Conservation (phyloP, 345 rosid genomes). For the Pistacia atlantica region DNA sequence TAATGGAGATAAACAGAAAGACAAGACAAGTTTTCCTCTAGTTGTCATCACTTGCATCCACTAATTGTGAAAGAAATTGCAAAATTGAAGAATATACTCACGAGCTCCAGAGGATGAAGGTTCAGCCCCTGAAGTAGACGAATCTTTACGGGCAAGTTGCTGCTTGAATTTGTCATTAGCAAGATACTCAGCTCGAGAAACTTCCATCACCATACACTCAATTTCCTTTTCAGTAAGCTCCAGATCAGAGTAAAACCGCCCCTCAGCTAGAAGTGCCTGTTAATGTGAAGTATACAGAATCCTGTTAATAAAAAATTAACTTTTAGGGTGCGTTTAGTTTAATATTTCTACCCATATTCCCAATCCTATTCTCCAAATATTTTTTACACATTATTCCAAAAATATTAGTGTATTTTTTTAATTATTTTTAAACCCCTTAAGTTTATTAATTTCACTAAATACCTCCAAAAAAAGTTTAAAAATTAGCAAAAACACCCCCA, state of each 20-base stretch:
- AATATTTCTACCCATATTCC: no score
- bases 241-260: conserved; percentile 82
- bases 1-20: neutral
- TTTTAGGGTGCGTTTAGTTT: neutral
- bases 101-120: conserved; percentile 97
- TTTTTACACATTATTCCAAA: no score
- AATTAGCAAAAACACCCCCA: no score
- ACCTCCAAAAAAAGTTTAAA: no score
- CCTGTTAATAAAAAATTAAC: conserved; percentile 8
- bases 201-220: conserved; percentile 91
- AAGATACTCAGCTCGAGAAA: conserved; percentile 96
- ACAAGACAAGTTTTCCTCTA: neutral
- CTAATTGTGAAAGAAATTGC: neutral
- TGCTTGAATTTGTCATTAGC: conserved; percentile 64
- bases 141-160: conserved; percentile 62
- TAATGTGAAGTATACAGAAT: neutral
- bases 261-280: conserved; percentile 97
- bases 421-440: no score
- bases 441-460: no score
- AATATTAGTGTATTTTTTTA: no score
- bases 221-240: conserved; percentile 98
- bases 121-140: conserved; percentile 83
- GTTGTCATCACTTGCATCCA: neutral
- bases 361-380: no score
- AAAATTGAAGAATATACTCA: conserved; percentile 42